Evolutionary conservation across 805 yeast species (phyloP), one percentile per base, ranked within the genome.

Genomic region (Wickerhamiella australiensis): DNA sequence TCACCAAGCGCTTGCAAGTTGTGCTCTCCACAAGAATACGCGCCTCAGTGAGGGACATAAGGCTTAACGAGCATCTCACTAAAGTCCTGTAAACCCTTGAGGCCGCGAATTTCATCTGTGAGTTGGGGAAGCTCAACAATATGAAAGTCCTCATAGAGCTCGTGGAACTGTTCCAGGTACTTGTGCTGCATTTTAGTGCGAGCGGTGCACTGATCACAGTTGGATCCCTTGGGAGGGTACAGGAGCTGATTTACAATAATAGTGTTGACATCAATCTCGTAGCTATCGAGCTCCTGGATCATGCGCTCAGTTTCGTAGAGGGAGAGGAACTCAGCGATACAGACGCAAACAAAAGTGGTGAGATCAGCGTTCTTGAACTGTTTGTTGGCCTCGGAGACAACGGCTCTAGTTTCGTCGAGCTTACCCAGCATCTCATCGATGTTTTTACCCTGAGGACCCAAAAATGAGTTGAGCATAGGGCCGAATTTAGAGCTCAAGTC

Each of bases 121-220:
- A 92, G 78, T 63, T 90, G 77, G 2, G 99, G 99, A 80, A 92
- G 83, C 69, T 86, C 87, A 29, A 92, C 92, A 59, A 92, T 73
- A 63, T 94, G 96, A 74, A 90, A 92, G 67, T 92, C 98, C 68
- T 92, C 98, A 62, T 92, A 92, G 52, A 92, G 73, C 66, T 92
- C 99, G 59, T 77, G 85, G 80, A 92, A 90, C 71, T 92, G 97
- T 63, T 83, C 94, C 60, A 88, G 73, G 64, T 92, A 92, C 68
- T 92, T 92, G 66, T 75, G 82, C 69, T 92, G 99, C 94, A 92
- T 87, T 69, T 84, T 82, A 80, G 92, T 79, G 68, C 99, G 82
- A 8, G 95, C 77, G 56, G 76, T 80, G 68, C 98, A 92, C 68
- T 96, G 81, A 63, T 80, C 82, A 70, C 98, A 92, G 54, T 72